Percentiles rank a stretch among this genome's conserved stretches.
Conservation (phyloP, 1,139 yeast genomes). For the Diutina neorugosa region DNA sequence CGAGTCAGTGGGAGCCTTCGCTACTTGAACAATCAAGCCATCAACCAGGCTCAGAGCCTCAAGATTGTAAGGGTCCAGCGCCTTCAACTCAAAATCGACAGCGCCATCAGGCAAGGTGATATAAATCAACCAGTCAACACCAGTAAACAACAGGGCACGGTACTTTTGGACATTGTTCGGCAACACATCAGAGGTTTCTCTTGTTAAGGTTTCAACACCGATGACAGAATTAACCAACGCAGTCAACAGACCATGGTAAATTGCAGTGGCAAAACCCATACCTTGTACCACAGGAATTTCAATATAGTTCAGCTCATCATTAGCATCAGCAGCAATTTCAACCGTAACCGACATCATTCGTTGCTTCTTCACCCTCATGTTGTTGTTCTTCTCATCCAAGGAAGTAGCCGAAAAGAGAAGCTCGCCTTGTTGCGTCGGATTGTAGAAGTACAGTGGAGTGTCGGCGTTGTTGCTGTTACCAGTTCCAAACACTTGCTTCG, state of each 20-base stretch:
- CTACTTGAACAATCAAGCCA: slow-evolving; percentile 51
- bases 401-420: slow-evolving; percentile 45
- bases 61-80: slow-evolving; percentile 19
- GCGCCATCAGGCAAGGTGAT: slow-evolving; percentile 32
- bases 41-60: slow-evolving; percentile 33
- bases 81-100: slow-evolving; percentile 6
- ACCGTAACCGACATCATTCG: slow-evolving; percentile 46
- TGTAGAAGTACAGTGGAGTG: slow-evolving; percentile 32
- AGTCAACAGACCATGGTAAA: slow-evolving; percentile 45
- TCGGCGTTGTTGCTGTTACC: slow-evolving; percentile 8
- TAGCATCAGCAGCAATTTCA: slow-evolving; percentile 23
- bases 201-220: slow-evolving; percentile 36
- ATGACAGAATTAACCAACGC: slow-evolving; percentile 42
- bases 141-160: slow-evolving; percentile 39
- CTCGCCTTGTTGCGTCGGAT: slow-evolving; percentile 35
- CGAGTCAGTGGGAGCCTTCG: slow-evolving; percentile 32
- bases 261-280: slow-evolving; percentile 66
- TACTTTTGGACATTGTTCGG: slow-evolving; percentile 37
- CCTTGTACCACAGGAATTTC: slow-evolving; percentile 48
- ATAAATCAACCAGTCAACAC: slow-evolving; percentile 47
- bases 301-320: slow-evolving; percentile 11
- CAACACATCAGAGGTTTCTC: slow-evolving; percentile 30
- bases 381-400: slow-evolving; percentile 20
- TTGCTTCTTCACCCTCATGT: slow-evolving; percentile 37
- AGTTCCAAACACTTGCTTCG: slow-evolving; percentile 29